A percentile compares a stretch with the other conserved stretches of the same genome.
Conservation (phyloP, 2,329 filamentous ascomycete species). For the Aureobasidium uvarum region DNA sequence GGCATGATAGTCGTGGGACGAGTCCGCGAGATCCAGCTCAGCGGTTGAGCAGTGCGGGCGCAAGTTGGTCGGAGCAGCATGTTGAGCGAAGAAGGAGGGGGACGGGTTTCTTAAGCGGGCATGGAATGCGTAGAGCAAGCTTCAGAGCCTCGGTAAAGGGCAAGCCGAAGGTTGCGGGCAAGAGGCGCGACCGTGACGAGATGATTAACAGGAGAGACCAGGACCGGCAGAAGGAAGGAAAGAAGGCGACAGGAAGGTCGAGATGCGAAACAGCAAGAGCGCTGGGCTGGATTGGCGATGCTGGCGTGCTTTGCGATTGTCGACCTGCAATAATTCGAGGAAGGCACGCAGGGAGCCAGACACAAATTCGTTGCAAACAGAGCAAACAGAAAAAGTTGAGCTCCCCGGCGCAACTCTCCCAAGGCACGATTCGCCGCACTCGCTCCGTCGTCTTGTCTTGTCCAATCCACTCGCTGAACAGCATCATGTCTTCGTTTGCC, state of each 20-base stretch:
- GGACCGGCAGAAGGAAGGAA: background rate
- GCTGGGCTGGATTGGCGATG: background rate
- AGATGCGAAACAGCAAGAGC: background rate
- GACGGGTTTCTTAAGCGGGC: slow-evolving; percentile 19
- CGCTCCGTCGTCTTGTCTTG: slow-evolving; percentile 26
- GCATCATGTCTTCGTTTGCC: slow-evolving; percentile 76
- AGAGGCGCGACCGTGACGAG: background rate
- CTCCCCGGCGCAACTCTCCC: background rate
- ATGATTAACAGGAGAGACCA: background rate
- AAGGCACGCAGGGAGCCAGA: background rate
- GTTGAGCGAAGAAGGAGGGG: slow-evolving; percentile 30
- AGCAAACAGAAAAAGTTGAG: slow-evolving; percentile 27
- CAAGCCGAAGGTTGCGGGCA: slow-evolving; percentile 18
- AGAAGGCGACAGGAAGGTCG: background rate
- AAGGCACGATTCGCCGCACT: slow-evolving; percentile 17
- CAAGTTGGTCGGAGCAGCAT: slow-evolving; percentile 49
- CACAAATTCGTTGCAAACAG: slow-evolving; percentile 18
- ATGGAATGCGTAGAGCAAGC: slow-evolving; percentile 22
- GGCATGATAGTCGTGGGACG: slow-evolving; percentile 60
- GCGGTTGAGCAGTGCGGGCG: slow-evolving; percentile 42
- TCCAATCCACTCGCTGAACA: slow-evolving; percentile 34
- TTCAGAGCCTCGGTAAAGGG: slow-evolving; percentile 26
- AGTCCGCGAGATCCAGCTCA: slow-evolving; percentile 33
- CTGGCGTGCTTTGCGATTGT: background rate
- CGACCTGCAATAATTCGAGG: slow-evolving; percentile 6